phyloP scores from a whole-genome alignment of 2,329 filamentous ascomycete species.

The Phaeosphaeria sp. region DNA sequence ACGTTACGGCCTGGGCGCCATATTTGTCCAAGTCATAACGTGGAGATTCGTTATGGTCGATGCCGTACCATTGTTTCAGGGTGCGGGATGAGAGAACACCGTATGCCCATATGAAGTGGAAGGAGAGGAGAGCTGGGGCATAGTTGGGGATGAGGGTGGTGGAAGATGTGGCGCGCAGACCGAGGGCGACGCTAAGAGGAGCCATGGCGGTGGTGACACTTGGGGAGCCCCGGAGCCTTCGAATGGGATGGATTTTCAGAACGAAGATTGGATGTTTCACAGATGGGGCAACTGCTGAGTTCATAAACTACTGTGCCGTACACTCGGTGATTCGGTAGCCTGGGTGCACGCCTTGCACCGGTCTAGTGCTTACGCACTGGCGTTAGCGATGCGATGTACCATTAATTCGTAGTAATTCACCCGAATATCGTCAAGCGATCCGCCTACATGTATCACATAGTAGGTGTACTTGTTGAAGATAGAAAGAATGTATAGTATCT shows the following conservation, averaged over 20 bases:
- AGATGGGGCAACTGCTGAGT: neutral
- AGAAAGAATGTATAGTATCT: neutral
- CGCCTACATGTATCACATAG: no score
- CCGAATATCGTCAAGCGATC: no score
- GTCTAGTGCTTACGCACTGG: neutral
- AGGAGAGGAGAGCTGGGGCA: conserved; percentile 43
- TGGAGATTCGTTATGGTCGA: conserved; percentile 58
- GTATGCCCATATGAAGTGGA: conserved; percentile 55
- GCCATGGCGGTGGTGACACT: neutral
- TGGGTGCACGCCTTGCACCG: neutral
- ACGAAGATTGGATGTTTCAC: neutral
- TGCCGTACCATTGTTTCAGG: conserved; percentile 50
- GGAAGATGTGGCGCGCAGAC: conserved; percentile 24
- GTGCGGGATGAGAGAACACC: conserved; percentile 52
- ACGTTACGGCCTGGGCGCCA: conserved; percentile 51
- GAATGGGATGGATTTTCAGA: neutral
- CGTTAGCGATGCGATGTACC: neutral
- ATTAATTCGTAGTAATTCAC: no score
- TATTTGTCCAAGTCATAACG: conserved; percentile 56
- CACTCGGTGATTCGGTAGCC: neutral
- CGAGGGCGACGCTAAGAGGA: conserved; percentile 17
- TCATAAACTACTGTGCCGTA: neutral
- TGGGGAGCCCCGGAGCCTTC: no score
- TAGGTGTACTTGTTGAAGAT: neutral
- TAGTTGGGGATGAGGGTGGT: conserved; percentile 22